These are phyloP conservation scores for Bauhinia variegata DNA, from an alignment of 306 rosid genomes.

Conservation along the genomic window DNA sequence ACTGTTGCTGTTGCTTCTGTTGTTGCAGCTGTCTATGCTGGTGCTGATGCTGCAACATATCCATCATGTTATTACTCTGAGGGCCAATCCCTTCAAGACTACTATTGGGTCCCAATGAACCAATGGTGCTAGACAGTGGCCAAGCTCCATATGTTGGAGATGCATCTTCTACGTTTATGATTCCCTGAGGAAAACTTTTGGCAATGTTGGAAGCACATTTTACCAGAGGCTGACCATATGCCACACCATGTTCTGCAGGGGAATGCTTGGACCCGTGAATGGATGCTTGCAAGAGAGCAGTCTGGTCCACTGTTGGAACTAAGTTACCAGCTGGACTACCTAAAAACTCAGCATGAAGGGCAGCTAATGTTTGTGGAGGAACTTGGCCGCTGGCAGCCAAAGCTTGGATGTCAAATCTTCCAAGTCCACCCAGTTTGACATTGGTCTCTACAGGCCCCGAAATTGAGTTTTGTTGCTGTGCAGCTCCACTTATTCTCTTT, in stretches of 20 bases:
- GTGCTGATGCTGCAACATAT: constrained; percentile 44
- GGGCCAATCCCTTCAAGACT: constrained; percentile 44
- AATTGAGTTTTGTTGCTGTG: constrained; percentile 63
- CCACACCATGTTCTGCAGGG: constrained; percentile 50
- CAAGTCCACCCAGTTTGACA: constrained; percentile 56
- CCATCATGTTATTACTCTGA: constrained; percentile 49
- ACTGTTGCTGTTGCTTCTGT: constrained; percentile 26
- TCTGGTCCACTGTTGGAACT: constrained; percentile 50
- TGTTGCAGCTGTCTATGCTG: constrained; percentile 39
- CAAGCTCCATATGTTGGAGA: constrained; percentile 57
- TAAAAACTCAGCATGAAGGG: constrained; percentile 72
- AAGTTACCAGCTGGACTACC: constrained; percentile 58
- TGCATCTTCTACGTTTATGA: constrained; percentile 47
- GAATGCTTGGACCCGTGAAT: constrained; percentile 47
- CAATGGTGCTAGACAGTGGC: constrained; percentile 44
- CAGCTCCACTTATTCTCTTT: constrained; percentile 63
- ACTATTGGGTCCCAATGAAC: constrained; percentile 44
- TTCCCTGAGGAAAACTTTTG: constrained; percentile 48
- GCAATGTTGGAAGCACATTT: constrained; percentile 50
- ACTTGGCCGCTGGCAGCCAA: constrained; percentile 74
- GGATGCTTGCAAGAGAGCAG: constrained; percentile 56
- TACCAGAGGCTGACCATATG: constrained; percentile 53
- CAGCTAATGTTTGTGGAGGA: constrained; percentile 75
- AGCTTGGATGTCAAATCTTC: constrained; percentile 55
- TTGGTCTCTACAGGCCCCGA: constrained; percentile 57